Base-by-base conservation (phyloP, 1,139 yeast species). In the Debaryomyces fabryi region DNA sequence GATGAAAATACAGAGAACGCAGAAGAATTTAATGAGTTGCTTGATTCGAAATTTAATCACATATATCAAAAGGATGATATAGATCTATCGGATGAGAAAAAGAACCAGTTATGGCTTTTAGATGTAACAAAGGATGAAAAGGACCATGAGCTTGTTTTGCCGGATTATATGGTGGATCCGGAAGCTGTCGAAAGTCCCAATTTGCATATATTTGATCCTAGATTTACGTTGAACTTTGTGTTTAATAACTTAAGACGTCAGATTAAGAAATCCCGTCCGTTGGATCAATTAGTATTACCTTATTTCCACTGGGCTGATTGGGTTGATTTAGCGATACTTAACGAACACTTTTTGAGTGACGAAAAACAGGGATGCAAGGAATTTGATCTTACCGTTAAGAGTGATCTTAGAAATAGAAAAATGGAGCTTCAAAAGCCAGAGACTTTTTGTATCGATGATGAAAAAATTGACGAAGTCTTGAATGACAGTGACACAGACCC, bases 261-360 rank as follows among this genome's bases (percentile, higher is more conserved):
- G 33, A 29, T 58, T 6, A 21, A 25, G 20, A 29, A 20, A 32
- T n/a, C 16, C 10, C 45, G 12, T 13, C 21, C 50, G 12, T 25
- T 50, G 27, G 40, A 45, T n/a, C 45, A 47, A n/a, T 35, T 51
- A 5, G 50, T 47, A 13, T 39, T 68, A 7, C 68, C 74, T 0
- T 55, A 53, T 36, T 72, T 72, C 54, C 74, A 72, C 51, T 72
- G 76, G 76, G 59, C 65, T 18, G 77, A 72, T 51, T 72, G 65
- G 56, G 54, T 57, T 6, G 72, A 71, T 51, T 54, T 69, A 48
- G 58, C 73, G 4, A 39, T 39, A 4, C 54, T 72, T 16, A 58
- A 68, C 41, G 47, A 56, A n/a, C 55, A 54, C 46, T 54, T 53
- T 20, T 52, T 61, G 23, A 49, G 44, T 5, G 48, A 52, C 1